Evolutionary conservation across 2,329 filamentous ascomycete genomes (phyloP), one percentile per base, ranked within the genome.

Genomic region (Pseudocercospora fijiensis): DNA sequence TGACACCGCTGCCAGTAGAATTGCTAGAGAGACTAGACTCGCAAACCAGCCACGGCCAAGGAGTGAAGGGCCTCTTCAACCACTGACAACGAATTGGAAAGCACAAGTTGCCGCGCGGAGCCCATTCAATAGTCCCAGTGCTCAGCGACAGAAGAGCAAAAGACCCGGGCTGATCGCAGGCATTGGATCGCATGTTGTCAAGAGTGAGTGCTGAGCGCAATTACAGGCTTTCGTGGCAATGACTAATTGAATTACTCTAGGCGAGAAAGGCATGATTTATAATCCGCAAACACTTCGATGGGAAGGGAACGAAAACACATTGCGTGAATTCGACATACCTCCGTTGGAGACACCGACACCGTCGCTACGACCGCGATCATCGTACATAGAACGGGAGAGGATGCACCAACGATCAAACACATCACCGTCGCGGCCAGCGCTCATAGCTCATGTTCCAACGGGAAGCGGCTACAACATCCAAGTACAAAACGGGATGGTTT

Each of bases 401-500:
- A 57, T 77, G 73, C 65, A 70, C 74, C 56, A 71, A 69, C 57
- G 70, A 65, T 72, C 72, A 20, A 69, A 72, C 16, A 68, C 70
- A 30, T 81, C 78, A 47, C 81, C 80, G 41, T 82, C 70, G 78
- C 88, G 65, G 83, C 81, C 91, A 9, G 92, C 94, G 5, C 84
- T 99, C 18, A 99, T 99, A 72, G 92, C 92, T 55, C 95, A 96
- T 69, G 91, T 97, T 57, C 69, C 73, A 47, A 70, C 70, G 69
- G 90, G 90, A 60, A 85, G 88, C 4, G 75, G 89, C 65, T 91
- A 94, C 73, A 93, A 92, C 66, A 90, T 96, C 13, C 93, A 97
- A 78, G 90, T 97, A 37, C 92, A 97, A 63, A 91, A 92, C n/a
- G 92, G 92, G 70, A 99, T 99, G 95, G 90, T 98, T 9, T 99